Base-by-base conservation (phyloP, 1,284 basidiomycete species). In the Ceratobasidium sp. region DNA sequence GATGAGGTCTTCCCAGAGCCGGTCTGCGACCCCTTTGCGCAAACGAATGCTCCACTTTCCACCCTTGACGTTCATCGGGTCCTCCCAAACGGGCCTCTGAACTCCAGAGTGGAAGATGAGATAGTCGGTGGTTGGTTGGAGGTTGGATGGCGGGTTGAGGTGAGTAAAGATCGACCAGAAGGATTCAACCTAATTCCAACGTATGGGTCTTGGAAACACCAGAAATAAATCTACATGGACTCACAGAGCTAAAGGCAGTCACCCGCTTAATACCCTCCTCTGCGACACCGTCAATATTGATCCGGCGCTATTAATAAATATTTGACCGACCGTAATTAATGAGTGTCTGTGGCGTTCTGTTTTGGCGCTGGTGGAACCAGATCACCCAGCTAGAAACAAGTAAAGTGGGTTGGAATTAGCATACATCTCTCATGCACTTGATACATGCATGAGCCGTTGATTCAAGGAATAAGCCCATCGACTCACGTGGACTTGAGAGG, bases 11-110 rank as follows among this genome's bases (percentile, higher is more conserved):
- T 92, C 90, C 90, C 90, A 93, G 59, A 93, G 77, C 23, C 89
- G 84, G 77, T 93, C 90, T 6, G 89, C 85, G 52, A 91, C 81
- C 46, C 91, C 90, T 75, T 93, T 93, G 75, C 85, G 85, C 56
- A 95, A 82, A 71, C 93, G 88, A 71, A 95, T 85, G 71, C 91
- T 91, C 91, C 92, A 95, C 79, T 94, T 94, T n/a, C 92, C 92
- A 29, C 92, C 92, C n/a, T 84, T 77, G 58, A 88, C 79, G 77
- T 95, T 95, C 67, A 92, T 80, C 1, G 91, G 90, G 77, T 94
- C 93, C 77, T 95, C 92, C 92, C 93, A 95, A 7, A 94, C 89
- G 1, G 93, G 92, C 68, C 91, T 83, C 33, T 86, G 86, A 62
- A 95, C 81, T 54, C 87, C 88, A 2, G 85, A 81, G 75, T 93